Base-by-base conservation (phyloP, 306 rosid genomes). In the Sphenostylis stenocarpa region DNA sequence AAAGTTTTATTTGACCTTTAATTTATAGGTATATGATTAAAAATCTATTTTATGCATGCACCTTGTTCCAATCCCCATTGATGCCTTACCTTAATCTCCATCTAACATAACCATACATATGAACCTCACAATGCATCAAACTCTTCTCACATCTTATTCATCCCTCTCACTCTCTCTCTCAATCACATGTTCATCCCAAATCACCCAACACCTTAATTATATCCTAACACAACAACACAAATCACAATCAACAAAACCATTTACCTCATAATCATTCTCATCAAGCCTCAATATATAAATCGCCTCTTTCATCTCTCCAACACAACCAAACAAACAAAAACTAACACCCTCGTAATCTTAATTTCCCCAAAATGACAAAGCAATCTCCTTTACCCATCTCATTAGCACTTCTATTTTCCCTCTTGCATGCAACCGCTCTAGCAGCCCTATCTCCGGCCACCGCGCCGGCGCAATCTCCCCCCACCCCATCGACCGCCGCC, bases 361-460 rank as follows among this genome's bases (percentile, higher is more conserved):
- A 62, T 9, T 60, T 9, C 4, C 47, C 63, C 16, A 53, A 67
- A 61, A 74, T 41, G 73, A 80, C 16, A 61, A 81, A 65, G 13
- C 83, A 58, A 51, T 24, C 70, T 33, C 75, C 76, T 51, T 56
- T 81, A 53, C 51, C 61, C 77, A 53, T 82, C 11, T 16, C 79
- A 55, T 43, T 75, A 23, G 6, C 62, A 13, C 15, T 85, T 1
- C 17, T 67, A 14, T 1, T 57, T n/a, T 36, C 64, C 51, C 67
- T 85, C 70, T 14, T 77, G 20, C 51, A 43, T 61, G 67, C 69
- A 47, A 19, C 76, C 33, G 69, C 81, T 3, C 55, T 38, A 36
- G 85, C 85, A n/a, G 79, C 84, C 1, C 76, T 75, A 29, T 67
- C 88, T 0, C 83, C 91, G 0, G 81, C 86, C 4, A 63, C 63